A percentile compares a stretch with the other conserved stretches of the same genome.
These are phyloP conservation scores for Podospora anserina DNA, from an alignment of 495 filamentous ascomycete species.

Conservation along the genomic window DNA sequence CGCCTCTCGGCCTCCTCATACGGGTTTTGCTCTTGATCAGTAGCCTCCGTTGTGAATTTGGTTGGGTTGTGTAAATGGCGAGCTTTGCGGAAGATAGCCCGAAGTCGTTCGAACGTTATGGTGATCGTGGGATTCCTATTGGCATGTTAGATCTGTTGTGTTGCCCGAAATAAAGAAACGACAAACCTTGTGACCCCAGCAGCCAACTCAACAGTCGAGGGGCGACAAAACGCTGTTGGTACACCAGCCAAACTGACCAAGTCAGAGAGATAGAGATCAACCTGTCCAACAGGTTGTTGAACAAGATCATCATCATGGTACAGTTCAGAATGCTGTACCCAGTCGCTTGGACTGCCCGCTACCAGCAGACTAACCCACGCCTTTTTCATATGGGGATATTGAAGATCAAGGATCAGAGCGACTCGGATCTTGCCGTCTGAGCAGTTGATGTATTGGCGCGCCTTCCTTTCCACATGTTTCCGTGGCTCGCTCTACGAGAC, in stretches of 20 bases:
- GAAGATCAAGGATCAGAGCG: constrained; percentile 11
- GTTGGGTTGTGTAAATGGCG: constrained; percentile 2
- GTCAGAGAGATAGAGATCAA: constrained; percentile 18
- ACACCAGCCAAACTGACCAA: constrained; percentile 13
- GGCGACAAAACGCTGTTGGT: constrained; percentile 18
- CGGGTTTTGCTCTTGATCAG: background rate
- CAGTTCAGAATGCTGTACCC: constrained; percentile 8
- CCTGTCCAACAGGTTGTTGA: constrained; percentile 13
- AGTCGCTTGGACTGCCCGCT: constrained; percentile 3
- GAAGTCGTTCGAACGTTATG: constrained; percentile 12
- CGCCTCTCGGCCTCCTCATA: background rate
- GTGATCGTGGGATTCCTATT: constrained; percentile 12
- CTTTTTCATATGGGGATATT: constrained; percentile 13
- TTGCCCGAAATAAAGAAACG: background rate
- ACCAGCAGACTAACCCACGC: constrained; percentile 6
- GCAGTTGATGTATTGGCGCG: constrained; percentile 13
- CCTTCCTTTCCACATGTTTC: constrained; percentile 13
- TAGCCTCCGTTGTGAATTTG: background rate
- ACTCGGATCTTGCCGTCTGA: constrained; percentile 14
- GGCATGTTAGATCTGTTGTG: constrained; percentile 12
- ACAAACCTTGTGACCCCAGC: constrained; percentile 16
- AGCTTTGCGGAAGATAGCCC: constrained; percentile 14
- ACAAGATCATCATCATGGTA: constrained; percentile 8
- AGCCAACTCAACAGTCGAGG: constrained; percentile 10
- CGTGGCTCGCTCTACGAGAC: constrained; percentile 19